These are phyloP conservation scores for Wickerhamiella kazuoi DNA, from an alignment of 805 yeast species.

Conservation along the genomic window DNA sequence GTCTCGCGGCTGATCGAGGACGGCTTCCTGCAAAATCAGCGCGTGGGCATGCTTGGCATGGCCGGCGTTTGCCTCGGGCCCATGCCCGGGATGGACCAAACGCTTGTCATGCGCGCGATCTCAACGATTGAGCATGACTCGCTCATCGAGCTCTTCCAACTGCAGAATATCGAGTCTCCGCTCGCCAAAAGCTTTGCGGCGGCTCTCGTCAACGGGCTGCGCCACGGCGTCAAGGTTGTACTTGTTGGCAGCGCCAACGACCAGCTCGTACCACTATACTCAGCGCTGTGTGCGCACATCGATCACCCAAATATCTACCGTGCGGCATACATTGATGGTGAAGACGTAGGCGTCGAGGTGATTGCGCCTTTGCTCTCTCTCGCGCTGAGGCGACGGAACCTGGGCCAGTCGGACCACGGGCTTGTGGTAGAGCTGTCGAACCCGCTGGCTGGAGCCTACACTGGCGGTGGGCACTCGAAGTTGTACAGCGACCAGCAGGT, in stretches of 20 bases:
- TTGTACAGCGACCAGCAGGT: slow-evolving; percentile 75
- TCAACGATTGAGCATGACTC: slow-evolving; percentile 83
- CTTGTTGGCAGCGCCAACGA: slow-evolving; percentile 85
- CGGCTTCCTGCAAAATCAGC: slow-evolving; percentile 31
- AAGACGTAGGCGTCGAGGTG: slow-evolving; percentile 62
- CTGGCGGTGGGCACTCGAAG: slow-evolving; percentile 90
- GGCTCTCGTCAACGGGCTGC: slow-evolving; percentile 44
- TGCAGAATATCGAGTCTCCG: slow-evolving; percentile 55
- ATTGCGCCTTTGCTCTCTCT: slow-evolving; percentile 56
- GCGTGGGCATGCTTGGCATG: slow-evolving; percentile 71
- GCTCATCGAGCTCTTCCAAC: slow-evolving; percentile 67
- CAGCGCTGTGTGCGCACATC: slow-evolving; percentile 65
- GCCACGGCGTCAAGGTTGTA: slow-evolving; percentile 56
- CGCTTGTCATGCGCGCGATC: slow-evolving; percentile 68
- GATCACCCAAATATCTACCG: slow-evolving; percentile 80
- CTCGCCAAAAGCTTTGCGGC: slow-evolving; percentile 58
- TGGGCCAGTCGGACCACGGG: slow-evolving; percentile 72
- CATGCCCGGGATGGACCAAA: slow-evolving; percentile 74
- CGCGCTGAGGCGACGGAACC: slow-evolving; percentile 54
- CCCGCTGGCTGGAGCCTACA: slow-evolving; percentile 70
- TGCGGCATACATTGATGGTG: slow-evolving; percentile 76
- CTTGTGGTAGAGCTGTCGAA: slow-evolving; percentile 68
- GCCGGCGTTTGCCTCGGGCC: slow-evolving; percentile 95
- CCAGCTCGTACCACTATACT: slow-evolving; percentile 83
- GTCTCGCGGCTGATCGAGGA: slow-evolving; percentile 50